Evolutionary conservation across 768 basidiomycete genomes (phyloP), one percentile per base, ranked within the genome.

Genomic region (Leccinum sublutescens): DNA sequence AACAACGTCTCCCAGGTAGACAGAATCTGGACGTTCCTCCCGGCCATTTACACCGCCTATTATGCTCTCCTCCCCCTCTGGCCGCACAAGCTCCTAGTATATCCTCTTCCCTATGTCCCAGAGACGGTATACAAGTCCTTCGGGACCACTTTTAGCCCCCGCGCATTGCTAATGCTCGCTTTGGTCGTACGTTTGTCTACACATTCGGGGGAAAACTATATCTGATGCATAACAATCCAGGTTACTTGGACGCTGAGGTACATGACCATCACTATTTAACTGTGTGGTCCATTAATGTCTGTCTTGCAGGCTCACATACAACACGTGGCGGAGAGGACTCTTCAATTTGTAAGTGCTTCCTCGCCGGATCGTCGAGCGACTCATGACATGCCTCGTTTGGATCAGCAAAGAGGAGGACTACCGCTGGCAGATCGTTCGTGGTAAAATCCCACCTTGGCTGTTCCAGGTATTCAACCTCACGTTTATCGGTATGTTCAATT

Each of bases 1-100:
- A 80, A 82, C 45, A 95, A 95, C 65, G 88, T 90, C 51, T 91
- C 89, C 1, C 91, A 94, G 69, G 93, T 95, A 25, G 93, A 98
- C 75, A 84, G 91, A 29, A 68, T 93, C 27, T 87, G 86, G 86
- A 85, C 90, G 0, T 85, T 94, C 71, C 66, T 91, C 36, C 95
- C 95, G 0, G 80, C 88, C 7, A 79, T 95, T 19, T 96, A 95
- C 74, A 84, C 87, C 1, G 85, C 86, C 1, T 92, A 92, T 69
- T 93, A 85, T 69, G 88, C 94, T 1, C 76, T 97, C 29, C 73
- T 89, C 3, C 94, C 92, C 1, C 74, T 88, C 7, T 77, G 81
- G 75, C 79, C 80, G 15, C 72, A 55, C 12, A 63, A 62, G 10
- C 64, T 75, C 0, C 68, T 68, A 19, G 72, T 77, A 10, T 29